These are phyloP conservation scores for Coemansia sp. DNA, from an alignment of 192 early-diverging fungal species.

Conservation along the genomic window DNA sequence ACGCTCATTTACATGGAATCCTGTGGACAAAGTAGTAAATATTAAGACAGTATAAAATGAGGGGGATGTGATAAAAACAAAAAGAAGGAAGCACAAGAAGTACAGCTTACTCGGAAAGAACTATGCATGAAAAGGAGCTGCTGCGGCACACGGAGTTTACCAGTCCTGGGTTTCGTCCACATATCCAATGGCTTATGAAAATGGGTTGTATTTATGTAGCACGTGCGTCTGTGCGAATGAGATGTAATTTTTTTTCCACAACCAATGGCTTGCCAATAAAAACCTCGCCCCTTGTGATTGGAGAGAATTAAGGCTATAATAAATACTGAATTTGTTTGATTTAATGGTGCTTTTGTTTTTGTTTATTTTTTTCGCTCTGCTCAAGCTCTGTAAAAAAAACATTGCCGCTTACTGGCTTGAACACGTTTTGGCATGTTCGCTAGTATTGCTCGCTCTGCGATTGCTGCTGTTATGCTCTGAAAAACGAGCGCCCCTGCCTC, in stretches of 20 bases:
- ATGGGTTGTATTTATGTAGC: too few species aligned
- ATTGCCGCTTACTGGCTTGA: neutral
- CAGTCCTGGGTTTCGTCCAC: too few species aligned
- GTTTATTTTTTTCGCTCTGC: neutral
- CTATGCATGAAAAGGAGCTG: too few species aligned
- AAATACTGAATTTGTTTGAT: conserved; percentile 15
- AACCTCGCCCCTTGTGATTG: neutral
- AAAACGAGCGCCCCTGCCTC: neutral
- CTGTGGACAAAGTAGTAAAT: too few species aligned
- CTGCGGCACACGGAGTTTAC: too few species aligned
- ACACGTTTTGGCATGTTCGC: neutral
- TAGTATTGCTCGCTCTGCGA: too few species aligned
- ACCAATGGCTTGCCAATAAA: neutral
- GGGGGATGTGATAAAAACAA: neutral
- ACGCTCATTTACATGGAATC: conserved; percentile 29
- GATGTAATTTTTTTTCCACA: too few species aligned
- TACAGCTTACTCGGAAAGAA: neutral
- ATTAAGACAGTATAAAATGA: neutral
- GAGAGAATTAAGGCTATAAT: neutral
- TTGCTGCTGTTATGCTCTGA: too few species aligned
- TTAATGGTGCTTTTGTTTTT: conserved; percentile 5
- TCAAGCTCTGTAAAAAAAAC: neutral
- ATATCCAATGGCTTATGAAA: too few species aligned
- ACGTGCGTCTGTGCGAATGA: too few species aligned
- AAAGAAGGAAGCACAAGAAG: neutral